Conservation (phyloP, 139 green algal species). For the Axilococcus clingmanii region DNA sequence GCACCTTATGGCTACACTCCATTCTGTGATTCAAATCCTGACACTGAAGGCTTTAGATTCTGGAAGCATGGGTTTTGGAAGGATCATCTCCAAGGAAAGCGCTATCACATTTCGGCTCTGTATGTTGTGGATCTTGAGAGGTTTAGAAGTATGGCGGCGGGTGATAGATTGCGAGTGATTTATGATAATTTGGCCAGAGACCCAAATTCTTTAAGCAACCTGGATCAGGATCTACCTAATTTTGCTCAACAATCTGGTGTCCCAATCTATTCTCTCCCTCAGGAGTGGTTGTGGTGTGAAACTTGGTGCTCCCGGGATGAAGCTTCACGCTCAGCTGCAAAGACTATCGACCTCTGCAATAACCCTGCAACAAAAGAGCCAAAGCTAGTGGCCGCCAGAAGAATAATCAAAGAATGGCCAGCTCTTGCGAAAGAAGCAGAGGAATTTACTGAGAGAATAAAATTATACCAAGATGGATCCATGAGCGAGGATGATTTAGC, state of each 20-base stretch:
- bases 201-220: slow-evolving; percentile 90
- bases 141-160: slow-evolving; percentile 68
- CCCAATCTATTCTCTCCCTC: slow-evolving; percentile 82
- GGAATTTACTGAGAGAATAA: slow-evolving; percentile 44
- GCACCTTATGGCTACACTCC: slow-evolving; percentile 91
- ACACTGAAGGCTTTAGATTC: slow-evolving; percentile 96
- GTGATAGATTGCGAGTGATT: slow-evolving; percentile 73
- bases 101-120: slow-evolving; percentile 95
- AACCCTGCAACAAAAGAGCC: slow-evolving; percentile 99
- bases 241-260: slow-evolving; percentile 88
- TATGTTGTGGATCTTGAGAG: slow-evolving; percentile 94
- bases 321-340: slow-evolving; percentile 56
- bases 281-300: slow-evolving; percentile 99
- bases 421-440: slow-evolving; percentile 63
- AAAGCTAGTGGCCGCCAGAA: slow-evolving; percentile 81
- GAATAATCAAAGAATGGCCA: slow-evolving; percentile 91
- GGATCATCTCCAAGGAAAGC: slow-evolving; percentile 81
- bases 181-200: slow-evolving; percentile 94
- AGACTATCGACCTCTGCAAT: slow-evolving; percentile 99
- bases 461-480: slow-evolving; percentile 7
- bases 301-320: slow-evolving; percentile 98
- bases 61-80: slow-evolving; percentile 98
- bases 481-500: slow-evolving; percentile 6
- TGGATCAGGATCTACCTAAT: slow-evolving; percentile 98
- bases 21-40: slow-evolving; percentile 96